Evolutionary conservation across 768 basidiomycete species (phyloP), one percentile per base, ranked within the genome.

Genomic region (Dioszegia crocea): DNA sequence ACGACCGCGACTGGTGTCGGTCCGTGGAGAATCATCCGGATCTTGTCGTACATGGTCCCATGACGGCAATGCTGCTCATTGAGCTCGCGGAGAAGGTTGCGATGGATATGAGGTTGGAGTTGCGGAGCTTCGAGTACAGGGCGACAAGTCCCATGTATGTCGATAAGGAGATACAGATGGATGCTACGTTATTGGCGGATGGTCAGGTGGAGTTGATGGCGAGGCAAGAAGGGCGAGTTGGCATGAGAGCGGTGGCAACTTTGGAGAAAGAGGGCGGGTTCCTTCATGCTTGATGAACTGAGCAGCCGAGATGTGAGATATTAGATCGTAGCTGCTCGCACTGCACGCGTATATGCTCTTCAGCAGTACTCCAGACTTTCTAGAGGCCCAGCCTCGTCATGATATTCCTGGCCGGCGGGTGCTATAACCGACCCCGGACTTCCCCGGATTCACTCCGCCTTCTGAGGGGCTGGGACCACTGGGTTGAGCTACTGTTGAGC

Each of bases 21-120:
- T 76, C 78, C 24, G 80, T 78, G 19, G 87, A 91, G 76, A 87
- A 87, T 8, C 88, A 89, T 63, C 82, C 85, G 61, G 88, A 87
- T 84, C 62, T 55, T 11, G 81, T 91, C n/a, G 87, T 91, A 11
- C 89, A 91, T 68, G 89, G 88, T 0, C 89, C 89, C 39, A 77
- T 91, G 41, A 90, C 86, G 2, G 88, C 89, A 0, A 79, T 88
- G 52, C 85, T 91, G 83, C 79, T 91, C 4, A 78, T 91, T 33
- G 89, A 91, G 67, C 77, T 81, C 0, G 78, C 83, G 31, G 41
- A 27, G 21, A 26, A 21, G 19, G 59, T 51, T 0, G 56, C 21
- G 10, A 14, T 17, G 12, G 45, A 49, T 11, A 47, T 26, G 0
- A 74, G 78, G 1, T 72, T 78, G 12, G 21, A 77, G 23, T 66